Conservation (phyloP, 768 basidiomycete species). For the Boletus edulis region DNA sequence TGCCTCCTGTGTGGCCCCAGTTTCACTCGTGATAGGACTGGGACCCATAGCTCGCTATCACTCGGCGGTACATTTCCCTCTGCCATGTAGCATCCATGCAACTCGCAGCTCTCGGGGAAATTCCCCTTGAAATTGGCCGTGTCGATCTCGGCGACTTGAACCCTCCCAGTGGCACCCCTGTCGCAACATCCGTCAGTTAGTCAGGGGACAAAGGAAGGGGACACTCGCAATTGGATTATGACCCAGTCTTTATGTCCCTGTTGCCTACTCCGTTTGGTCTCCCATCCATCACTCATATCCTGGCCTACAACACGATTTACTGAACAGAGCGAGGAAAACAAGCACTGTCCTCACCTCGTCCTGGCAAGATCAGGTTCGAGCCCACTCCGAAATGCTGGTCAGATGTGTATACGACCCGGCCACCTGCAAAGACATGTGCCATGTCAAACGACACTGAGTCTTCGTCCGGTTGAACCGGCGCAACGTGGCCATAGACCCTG, state of each 20-base stretch:
- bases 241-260: slow-evolving; percentile 89
- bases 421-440: slow-evolving; percentile 89
- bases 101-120: slow-evolving; percentile 84
- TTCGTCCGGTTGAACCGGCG: slow-evolving; percentile 56
- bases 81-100: slow-evolving; percentile 53
- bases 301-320: slow-evolving; percentile 42
- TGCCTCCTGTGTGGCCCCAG: slow-evolving; percentile 90
- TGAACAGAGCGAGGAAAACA: not conserved
- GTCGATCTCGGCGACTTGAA: slow-evolving; percentile 85
- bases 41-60: slow-evolving; percentile 55
- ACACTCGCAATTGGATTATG: slow-evolving; percentile 75
- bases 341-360: slow-evolving; percentile 54
- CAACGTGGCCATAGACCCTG: slow-evolving; percentile 82
- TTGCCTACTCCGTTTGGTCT: slow-evolving; percentile 84
- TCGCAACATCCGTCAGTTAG: not conserved
- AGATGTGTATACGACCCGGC: slow-evolving; percentile 77
- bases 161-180: slow-evolving; percentile 70
- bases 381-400: slow-evolving; percentile 97
- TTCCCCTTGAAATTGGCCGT: slow-evolving; percentile 96
- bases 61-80: slow-evolving; percentile 36
- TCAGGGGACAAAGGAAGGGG: slow-evolving; percentile 9
- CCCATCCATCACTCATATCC: slow-evolving; percentile 99
- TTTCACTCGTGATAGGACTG: slow-evolving; percentile 71
- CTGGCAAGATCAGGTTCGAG: slow-evolving; percentile 87
- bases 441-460: slow-evolving; percentile 65